Evolutionary conservation across 148 eudicot genomes (phyloP).

Genomic region (Camellia sinensis): DNA sequence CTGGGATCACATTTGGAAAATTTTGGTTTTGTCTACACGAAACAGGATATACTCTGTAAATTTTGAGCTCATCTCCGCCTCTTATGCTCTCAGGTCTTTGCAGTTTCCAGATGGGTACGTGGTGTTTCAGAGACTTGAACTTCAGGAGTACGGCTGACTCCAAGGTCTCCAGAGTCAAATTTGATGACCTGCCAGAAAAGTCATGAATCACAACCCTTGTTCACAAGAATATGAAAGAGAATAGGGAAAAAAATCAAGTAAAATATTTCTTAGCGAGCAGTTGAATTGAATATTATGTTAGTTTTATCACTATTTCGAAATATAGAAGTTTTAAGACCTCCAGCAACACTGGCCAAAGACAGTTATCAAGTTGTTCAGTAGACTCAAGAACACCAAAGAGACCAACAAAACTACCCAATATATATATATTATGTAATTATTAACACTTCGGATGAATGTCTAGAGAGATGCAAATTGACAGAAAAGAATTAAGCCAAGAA

Average conservation of each 20-base stretch:
- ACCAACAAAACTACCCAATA: neutral
- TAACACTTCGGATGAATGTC: neutral
- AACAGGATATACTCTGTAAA: slow-evolving; percentile 79
- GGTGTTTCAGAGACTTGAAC: slow-evolving; percentile 47
- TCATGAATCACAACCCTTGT: neutral
- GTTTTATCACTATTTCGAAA: neutral
- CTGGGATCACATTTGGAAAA: no score
- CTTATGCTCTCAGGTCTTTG: slow-evolving; percentile 82
- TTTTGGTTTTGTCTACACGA: slow-evolving; percentile 39
- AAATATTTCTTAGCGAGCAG: neutral
- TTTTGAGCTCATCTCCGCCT: slow-evolving; percentile 59
- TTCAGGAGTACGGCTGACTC: slow-evolving; percentile 58
- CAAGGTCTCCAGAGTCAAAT: slow-evolving; percentile 64
- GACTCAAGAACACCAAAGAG: neutral
- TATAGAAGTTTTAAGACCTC: neutral
- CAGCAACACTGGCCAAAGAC: neutral
- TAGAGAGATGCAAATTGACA: no score
- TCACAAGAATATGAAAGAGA: neutral
- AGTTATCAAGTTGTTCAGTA: neutral
- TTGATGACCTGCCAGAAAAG: slow-evolving; percentile 49
- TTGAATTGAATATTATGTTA: neutral
- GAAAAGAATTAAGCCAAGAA: no score
- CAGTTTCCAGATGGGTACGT: slow-evolving; percentile 84
- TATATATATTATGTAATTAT: neutral
- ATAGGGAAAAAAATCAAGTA: neutral